Conservation (phyloP, 371 early-diverging fungal genomes). For the Mucor saturninus region DNA sequence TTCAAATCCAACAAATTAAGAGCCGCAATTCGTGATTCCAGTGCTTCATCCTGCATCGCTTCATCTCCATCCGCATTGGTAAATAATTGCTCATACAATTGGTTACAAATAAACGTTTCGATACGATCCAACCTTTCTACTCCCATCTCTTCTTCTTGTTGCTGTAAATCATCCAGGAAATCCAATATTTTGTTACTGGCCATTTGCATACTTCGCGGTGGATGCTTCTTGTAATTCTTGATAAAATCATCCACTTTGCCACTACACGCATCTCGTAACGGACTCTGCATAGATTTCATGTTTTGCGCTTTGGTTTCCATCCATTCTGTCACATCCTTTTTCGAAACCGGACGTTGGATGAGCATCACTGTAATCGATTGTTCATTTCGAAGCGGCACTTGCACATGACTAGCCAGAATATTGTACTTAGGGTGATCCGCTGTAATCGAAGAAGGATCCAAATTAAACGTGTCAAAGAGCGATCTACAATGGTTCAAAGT, state of each 20-base stretch:
- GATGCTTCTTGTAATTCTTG: slow-evolving; percentile 32
- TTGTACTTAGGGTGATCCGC: slow-evolving; percentile 44
- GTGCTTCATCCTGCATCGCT: slow-evolving; percentile 62
- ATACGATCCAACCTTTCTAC: slow-evolving; percentile 40
- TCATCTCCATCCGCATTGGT: slow-evolving; percentile 51
- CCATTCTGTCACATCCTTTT: slow-evolving; percentile 46
- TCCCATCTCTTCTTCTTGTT: slow-evolving; percentile 15
- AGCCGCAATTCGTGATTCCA: slow-evolving; percentile 75
- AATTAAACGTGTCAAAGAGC: slow-evolving; percentile 34
- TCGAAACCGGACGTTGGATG: slow-evolving; percentile 52
- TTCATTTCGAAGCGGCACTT: slow-evolving; percentile 34
- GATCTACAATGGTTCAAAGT: slow-evolving; percentile 18
- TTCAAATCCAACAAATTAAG: slow-evolving; percentile 65
- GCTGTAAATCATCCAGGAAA: slow-evolving; percentile 32
- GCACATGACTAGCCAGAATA: slow-evolving; percentile 55
- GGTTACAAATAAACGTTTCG: slow-evolving; percentile 45
- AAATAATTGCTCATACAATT: slow-evolving; percentile 44
- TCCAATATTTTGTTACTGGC: slow-evolving; percentile 30
- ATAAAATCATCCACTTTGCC: slow-evolving; percentile 34
- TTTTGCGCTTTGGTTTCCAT: slow-evolving; percentile 9
- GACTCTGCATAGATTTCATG: not conserved
- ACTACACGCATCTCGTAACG: slow-evolving; percentile 14
- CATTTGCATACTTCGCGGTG: slow-evolving; percentile 33
- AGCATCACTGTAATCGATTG: slow-evolving; percentile 41
- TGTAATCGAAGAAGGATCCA: slow-evolving; percentile 35